phyloP scores from a whole-genome alignment of 176 grass and related monocot species.

The Lolium perenne region DNA sequence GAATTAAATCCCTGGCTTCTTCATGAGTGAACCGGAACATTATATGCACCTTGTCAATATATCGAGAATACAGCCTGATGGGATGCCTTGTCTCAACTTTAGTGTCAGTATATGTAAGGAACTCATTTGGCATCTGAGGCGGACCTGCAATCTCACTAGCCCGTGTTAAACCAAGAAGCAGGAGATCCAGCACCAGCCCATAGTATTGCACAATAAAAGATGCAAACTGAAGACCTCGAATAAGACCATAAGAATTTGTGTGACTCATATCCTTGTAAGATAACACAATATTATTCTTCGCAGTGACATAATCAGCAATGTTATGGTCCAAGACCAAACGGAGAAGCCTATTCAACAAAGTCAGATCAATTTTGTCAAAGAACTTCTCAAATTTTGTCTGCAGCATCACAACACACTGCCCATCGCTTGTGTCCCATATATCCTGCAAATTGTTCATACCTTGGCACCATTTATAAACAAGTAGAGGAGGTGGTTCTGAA shows the following conservation, averaged over 20 bases:
- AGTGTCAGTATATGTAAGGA: constrained; percentile 90
- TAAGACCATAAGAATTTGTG: constrained; percentile 96
- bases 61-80: constrained; percentile 90
- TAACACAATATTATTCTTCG: constrained; percentile 81
- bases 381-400: constrained; percentile 99
- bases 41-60: constrained; percentile 97
- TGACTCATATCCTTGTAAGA: constrained; percentile 86
- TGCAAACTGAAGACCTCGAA: constrained; percentile 97
- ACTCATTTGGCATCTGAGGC: constrained; percentile 96
- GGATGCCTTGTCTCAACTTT: constrained; percentile 93
- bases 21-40: constrained; percentile 96
- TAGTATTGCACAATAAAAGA: constrained; percentile 99
- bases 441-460: constrained; percentile 96
- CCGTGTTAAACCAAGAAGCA: constrained; percentile 90
- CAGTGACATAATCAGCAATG: constrained; percentile 91
- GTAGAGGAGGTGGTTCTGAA: constrained; percentile 94
- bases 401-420: constrained; percentile 98
- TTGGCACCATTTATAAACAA: constrained; percentile 99
- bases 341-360: constrained; percentile 69
- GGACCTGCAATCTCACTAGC: constrained; percentile 93
- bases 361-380: constrained; percentile 41
- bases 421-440: constrained; percentile 95
- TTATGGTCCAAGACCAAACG: constrained; percentile 95
- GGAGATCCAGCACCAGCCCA: constrained; percentile 86
- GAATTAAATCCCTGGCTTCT: constrained; percentile 91